These are phyloP conservation scores for Priceomyces castillae DNA, from an alignment of 805 yeast species.

Conservation along the genomic window DNA sequence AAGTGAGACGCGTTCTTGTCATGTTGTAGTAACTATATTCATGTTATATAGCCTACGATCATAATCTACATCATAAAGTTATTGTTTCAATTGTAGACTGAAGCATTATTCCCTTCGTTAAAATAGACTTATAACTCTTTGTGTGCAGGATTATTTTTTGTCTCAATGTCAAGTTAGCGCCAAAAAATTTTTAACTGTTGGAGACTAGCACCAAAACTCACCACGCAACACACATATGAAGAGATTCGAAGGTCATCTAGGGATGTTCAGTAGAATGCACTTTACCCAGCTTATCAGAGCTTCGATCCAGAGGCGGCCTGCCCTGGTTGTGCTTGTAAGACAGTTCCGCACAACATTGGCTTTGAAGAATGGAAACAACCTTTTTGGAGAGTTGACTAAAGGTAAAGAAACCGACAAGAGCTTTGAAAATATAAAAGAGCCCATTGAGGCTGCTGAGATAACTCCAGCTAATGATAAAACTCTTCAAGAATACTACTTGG, in stretches of 20 bases:
- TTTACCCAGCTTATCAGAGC: not conserved
- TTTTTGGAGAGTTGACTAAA: slow-evolving; percentile 35
- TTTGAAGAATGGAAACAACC: slow-evolving; percentile 13
- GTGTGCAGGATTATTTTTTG: no score
- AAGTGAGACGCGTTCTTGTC: no score
- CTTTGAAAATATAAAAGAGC: slow-evolving; percentile 4
- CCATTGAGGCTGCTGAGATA: slow-evolving; percentile 14
- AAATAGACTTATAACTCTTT: no score
- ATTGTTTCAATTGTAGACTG: not conserved
- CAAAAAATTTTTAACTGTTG: slow-evolving; percentile 1
- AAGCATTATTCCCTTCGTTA: no score
- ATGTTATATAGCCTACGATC: not conserved
- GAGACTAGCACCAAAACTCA: not conserved
- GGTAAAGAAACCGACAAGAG: slow-evolving; percentile 10
- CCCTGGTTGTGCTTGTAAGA: not conserved
- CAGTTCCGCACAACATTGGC: slow-evolving; percentile 12
- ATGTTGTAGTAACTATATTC: no score
- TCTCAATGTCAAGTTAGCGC: not conserved
- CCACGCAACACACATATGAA: not conserved
- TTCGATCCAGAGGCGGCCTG: not conserved
- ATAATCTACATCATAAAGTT: not conserved
- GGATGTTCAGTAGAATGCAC: not conserved
- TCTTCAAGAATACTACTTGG: slow-evolving; percentile 49
- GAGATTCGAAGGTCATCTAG: not conserved
- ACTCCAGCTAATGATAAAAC: slow-evolving; percentile 30